These are phyloP conservation scores for Saprolegnia diclina DNA, from an alignment of 352 stramenopile species.

Conservation along the genomic window DNA sequence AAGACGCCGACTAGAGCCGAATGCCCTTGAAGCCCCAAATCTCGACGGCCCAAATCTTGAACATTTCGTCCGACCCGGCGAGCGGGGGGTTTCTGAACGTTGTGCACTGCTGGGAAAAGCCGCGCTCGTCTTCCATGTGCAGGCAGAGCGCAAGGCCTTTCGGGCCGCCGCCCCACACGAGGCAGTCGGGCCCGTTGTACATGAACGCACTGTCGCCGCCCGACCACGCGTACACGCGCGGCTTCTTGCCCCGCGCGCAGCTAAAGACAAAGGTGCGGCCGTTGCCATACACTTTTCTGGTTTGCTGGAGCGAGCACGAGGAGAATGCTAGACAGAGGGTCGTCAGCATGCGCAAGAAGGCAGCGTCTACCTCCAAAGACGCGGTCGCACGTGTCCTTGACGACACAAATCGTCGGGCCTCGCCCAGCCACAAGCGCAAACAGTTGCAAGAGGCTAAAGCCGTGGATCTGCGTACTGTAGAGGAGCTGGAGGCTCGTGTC, in stretches of 20 bases:
- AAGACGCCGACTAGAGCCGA: slow-evolving; percentile 36
- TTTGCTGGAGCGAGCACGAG: slow-evolving; percentile 54
- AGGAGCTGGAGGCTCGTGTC: slow-evolving; percentile 69
- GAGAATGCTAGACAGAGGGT: slow-evolving; percentile 41
- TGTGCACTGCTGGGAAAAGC: slow-evolving; percentile 53
- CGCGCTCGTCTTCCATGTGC: slow-evolving; percentile 62
- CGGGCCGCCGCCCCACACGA: slow-evolving; percentile 62
- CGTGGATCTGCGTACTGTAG: slow-evolving; percentile 55
- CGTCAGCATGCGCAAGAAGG: background rate
- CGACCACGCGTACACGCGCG: slow-evolving; percentile 46
- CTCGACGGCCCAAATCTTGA: slow-evolving; percentile 58
- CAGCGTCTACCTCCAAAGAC: slow-evolving; percentile 42
- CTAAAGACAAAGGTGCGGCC: slow-evolving; percentile 70
- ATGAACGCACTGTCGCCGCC: slow-evolving; percentile 67
- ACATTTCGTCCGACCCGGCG: slow-evolving; percentile 37
- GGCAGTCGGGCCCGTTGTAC: slow-evolving; percentile 44
- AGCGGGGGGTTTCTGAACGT: slow-evolving; percentile 63
- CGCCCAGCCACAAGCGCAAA: background rate
- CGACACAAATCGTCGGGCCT: slow-evolving; percentile 51
- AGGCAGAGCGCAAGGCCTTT: slow-evolving; percentile 65
- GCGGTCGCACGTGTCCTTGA: slow-evolving; percentile 63
- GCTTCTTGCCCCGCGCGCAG: slow-evolving; percentile 40
- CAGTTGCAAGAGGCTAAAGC: slow-evolving; percentile 50
- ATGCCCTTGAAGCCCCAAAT: slow-evolving; percentile 71
- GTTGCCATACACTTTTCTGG: slow-evolving; percentile 57